phyloP scores from a whole-genome alignment of 768 basidiomycete species.

The Calocera cornea region DNA sequence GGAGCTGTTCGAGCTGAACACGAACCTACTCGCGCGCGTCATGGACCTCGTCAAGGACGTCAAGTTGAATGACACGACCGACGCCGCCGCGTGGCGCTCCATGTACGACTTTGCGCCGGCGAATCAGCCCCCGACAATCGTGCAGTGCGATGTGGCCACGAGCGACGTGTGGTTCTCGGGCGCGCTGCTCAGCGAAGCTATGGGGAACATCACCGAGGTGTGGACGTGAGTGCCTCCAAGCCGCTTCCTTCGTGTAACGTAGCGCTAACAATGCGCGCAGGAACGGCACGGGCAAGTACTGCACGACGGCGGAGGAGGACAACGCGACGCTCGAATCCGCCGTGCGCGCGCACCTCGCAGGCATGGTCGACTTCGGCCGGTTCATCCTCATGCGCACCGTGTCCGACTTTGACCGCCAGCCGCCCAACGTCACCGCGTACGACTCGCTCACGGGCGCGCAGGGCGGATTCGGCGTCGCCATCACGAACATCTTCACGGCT shows the following conservation, averaged over 20 bases:
- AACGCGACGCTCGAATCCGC: constrained; percentile 30
- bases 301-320: constrained; percentile 31
- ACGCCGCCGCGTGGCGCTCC: constrained; percentile 24
- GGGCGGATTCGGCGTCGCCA: constrained; percentile 24
- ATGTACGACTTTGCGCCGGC: constrained; percentile 25
- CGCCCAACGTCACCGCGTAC: constrained; percentile 15
- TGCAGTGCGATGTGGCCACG: constrained; percentile 28
- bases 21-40: constrained; percentile 26
- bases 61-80: constrained; percentile 24
- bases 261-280: neutral
- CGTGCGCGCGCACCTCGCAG: constrained; percentile 24
- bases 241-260: neutral
- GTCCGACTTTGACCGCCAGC: constrained; percentile 26
- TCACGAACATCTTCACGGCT: constrained; percentile 29
- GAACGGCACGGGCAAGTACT: constrained; percentile 23
- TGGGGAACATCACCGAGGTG: constrained; percentile 28
- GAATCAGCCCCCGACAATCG: constrained; percentile 23
- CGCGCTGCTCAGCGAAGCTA: constrained; percentile 24
- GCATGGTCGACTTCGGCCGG: constrained; percentile 28
- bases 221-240: constrained; percentile 21
- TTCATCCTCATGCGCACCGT: constrained; percentile 29
- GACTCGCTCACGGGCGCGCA: constrained; percentile 21
- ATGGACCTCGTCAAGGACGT: constrained; percentile 22
- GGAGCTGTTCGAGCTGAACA: constrained; percentile 36
- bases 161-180: constrained; percentile 30